Evolutionary conservation across 2,329 filamentous ascomycete species (phyloP), one percentile per base, ranked within the genome.

Genomic region (Emmonsiellopsis sp.): DNA sequence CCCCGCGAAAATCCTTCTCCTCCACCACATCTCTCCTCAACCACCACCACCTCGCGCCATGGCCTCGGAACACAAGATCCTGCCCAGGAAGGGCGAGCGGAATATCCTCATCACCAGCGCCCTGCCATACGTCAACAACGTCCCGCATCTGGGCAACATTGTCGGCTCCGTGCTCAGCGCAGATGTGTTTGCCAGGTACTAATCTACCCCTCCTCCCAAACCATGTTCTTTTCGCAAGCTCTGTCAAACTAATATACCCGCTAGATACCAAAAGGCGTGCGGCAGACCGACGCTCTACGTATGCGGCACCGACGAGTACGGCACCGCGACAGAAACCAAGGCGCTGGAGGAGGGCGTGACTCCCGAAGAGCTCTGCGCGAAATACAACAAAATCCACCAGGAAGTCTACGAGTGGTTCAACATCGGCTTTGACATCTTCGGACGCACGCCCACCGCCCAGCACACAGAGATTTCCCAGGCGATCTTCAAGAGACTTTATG

Each of bases 381-480:
- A 96, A 75, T 96, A 94, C 76, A 88, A 94, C 74, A 83, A 83
- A 63, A 83, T 95, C 55, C 92, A 96, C 73, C 84, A 89, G 63
- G 88, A 87, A 48, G 86, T 96, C 60, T 97, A 97, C 72, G 82
- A 94, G 70, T 96, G 92, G 89, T 98, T 98, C 75, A 83, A 90
- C 66, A 92, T 97, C 65, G 84, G 81, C 55, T 97, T 97, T 67
- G 92, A 97, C 73, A 85, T 91, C 71, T 98, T 97, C 67, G 93
- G 91, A 58, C 86, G 91, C 55, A 97, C 93, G 5, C 89, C 91
- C 2, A 97, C 92, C 15, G 73, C 81, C 52, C 82, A 93, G 64
- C 93, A 97, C 72, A 96, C 90, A 20, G 82, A 89, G 61, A 97
- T 98, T 63, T 88, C 91, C 8, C 93, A 97, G 72, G 83, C 88